These are phyloP conservation scores for Pseudohyphozyma bogoriensis DNA, from an alignment of 768 basidiomycete genomes.

Conservation along the genomic window DNA sequence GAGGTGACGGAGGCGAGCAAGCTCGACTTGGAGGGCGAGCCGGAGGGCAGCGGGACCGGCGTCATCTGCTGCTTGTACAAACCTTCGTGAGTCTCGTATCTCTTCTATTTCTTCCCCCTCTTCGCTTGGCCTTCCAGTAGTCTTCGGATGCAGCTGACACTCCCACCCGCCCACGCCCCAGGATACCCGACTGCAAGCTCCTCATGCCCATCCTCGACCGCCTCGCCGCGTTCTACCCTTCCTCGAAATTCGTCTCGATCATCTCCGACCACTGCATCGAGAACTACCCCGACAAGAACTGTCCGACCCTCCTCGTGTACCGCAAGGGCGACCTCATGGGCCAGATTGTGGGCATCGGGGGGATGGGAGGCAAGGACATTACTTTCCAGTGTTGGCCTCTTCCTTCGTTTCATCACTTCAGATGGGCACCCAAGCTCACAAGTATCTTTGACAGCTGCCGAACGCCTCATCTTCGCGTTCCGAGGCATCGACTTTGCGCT, in stretches of 20 bases:
- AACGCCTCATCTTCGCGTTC: constrained; percentile 28
- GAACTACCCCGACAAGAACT: constrained; percentile 80
- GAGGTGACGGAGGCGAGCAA: constrained; percentile 91
- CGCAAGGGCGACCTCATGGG: constrained; percentile 80
- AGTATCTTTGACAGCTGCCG: constrained; percentile 14
- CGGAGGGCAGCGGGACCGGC: constrained; percentile 59
- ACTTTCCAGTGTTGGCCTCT: constrained; percentile 56
- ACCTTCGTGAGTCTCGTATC: constrained; percentile 75
- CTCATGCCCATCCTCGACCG: constrained; percentile 57
- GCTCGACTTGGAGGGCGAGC: constrained; percentile 49
- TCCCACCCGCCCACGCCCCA: constrained; percentile 35
- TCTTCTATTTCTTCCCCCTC: background rate
- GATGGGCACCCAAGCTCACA: background rate
- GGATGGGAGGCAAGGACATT: constrained; percentile 52
- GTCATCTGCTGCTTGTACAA: constrained; percentile 93
- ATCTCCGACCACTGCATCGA: constrained; percentile 73
- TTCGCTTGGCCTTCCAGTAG: too few relatives aligned
- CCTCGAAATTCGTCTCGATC: constrained; percentile 92
- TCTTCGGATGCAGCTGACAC: background rate
- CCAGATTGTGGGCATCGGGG: constrained; percentile 76
- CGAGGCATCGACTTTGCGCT: constrained; percentile 26
- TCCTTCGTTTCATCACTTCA: background rate
- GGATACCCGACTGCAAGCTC: constrained; percentile 69
- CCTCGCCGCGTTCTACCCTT: constrained; percentile 72
- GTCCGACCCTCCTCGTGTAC: constrained; percentile 89